Percentiles rank a stretch among this genome's conserved stretches.
Evolutionary conservation across 176 grass and related monocot genomes (phyloP).

Genomic region (Pharus latifolius): DNA sequence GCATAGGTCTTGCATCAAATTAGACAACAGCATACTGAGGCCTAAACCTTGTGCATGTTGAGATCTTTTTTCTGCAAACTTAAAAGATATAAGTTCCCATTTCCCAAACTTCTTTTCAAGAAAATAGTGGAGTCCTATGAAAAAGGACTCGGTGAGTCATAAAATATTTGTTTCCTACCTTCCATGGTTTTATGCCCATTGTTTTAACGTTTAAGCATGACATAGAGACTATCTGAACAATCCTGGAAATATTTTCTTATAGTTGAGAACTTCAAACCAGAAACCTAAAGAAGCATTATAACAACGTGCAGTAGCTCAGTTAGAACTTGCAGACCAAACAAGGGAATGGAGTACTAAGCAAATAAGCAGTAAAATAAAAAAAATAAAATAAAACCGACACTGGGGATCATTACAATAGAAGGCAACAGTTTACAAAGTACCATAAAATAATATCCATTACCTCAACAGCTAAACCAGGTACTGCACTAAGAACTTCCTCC

Average conservation of each 20-base stretch:
- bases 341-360: background rate
- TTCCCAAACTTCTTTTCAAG: background rate
- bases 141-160: background rate
- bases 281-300: conserved; percentile 4
- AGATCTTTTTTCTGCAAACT: background rate
- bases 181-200: background rate
- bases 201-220: background rate
- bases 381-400: background rate
- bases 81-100: background rate
- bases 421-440: background rate
- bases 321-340: background rate
- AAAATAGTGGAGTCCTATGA: background rate
- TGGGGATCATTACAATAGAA: background rate
- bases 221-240: background rate
- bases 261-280: background rate
- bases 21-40: background rate
- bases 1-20: conserved; percentile 1
- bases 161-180: background rate
- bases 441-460: conserved; percentile 39
- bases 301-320: background rate
- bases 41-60: background rate
- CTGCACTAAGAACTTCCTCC: conserved; percentile 50
- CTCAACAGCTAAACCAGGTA: conserved; percentile 58
- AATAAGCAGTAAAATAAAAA: conserved; percentile 8
- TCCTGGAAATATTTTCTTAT: background rate